Conservation (phyloP, 441 rosid species). For the Corymbia citriodora region DNA sequence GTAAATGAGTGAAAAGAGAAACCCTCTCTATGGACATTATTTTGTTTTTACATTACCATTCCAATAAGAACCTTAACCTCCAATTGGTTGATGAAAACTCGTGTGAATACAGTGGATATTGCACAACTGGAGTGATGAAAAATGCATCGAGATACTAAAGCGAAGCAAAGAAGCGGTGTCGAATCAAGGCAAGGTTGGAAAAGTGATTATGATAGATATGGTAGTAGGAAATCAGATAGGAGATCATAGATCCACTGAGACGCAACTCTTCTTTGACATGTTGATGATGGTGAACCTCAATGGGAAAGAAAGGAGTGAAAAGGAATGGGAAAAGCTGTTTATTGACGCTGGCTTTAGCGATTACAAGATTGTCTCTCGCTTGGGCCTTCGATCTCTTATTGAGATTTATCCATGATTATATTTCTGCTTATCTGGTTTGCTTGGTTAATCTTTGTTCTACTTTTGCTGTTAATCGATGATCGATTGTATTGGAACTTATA, state of each 20-base stretch:
- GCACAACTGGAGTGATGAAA: not conserved
- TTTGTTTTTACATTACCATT: not conserved
- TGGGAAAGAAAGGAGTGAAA: not conserved
- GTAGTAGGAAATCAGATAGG: not conserved
- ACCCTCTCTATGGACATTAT: not conserved
- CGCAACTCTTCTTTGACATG: not conserved
- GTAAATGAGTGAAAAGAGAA: not conserved
- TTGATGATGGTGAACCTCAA: not conserved
- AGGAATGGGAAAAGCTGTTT: not conserved
- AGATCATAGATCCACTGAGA: not conserved
- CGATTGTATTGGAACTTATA: not conserved
- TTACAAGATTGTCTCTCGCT: not conserved
- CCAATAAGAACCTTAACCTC: not conserved
- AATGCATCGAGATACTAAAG: not conserved
- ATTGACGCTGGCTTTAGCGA: not conserved
- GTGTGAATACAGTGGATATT: not conserved
- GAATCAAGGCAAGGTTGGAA: not conserved
- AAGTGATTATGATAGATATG: not conserved
- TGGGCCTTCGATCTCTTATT: not conserved
- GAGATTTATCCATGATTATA: not conserved
- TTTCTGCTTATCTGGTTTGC: not conserved
- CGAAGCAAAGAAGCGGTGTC: not conserved
- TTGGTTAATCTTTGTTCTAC: not conserved
- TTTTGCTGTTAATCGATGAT: not conserved
- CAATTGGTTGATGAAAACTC: not conserved